phyloP scores from a whole-genome alignment of 768 basidiomycete species.

The Lepiota brunneoincarnata region DNA sequence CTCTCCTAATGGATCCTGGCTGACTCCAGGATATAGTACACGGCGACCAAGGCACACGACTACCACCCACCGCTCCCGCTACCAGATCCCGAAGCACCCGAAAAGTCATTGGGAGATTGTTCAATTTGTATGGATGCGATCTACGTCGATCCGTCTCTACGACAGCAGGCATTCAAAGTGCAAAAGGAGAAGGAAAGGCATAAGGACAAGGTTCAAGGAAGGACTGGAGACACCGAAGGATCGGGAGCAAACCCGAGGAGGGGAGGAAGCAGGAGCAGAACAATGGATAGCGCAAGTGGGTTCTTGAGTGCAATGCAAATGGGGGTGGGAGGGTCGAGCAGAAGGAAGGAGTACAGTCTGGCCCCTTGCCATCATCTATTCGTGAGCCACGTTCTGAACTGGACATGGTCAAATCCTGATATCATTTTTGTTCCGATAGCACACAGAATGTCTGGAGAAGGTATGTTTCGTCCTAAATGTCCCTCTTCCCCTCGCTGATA shows the following conservation, averaged over 20 bases:
- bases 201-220: conserved; percentile 17
- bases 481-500: conserved; percentile 13
- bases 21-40: conserved; percentile 41
- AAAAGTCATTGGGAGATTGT: conserved; percentile 80
- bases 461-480: conserved; percentile 30
- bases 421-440: conserved; percentile 37
- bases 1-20: neutral
- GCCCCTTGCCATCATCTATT: conserved; percentile 91
- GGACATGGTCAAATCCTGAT: neutral
- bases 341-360: conserved; percentile 73
- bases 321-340: conserved; percentile 40
- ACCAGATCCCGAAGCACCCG: conserved; percentile 72
- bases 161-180: conserved; percentile 28
- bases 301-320: conserved; percentile 43
- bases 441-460: conserved; percentile 84
- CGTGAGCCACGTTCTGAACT: conserved; percentile 41
- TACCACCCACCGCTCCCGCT: conserved; percentile 81
- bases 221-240: neutral
- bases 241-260: neutral
- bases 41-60: conserved; percentile 63
- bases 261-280: conserved; percentile 21
- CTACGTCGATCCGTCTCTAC: conserved; percentile 41
- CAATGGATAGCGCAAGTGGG: conserved; percentile 23
- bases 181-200: conserved; percentile 30
- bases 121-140: conserved; percentile 94